Conservation (phyloP, 208 protist genomes). For the Naegleria gruberi region DNA sequence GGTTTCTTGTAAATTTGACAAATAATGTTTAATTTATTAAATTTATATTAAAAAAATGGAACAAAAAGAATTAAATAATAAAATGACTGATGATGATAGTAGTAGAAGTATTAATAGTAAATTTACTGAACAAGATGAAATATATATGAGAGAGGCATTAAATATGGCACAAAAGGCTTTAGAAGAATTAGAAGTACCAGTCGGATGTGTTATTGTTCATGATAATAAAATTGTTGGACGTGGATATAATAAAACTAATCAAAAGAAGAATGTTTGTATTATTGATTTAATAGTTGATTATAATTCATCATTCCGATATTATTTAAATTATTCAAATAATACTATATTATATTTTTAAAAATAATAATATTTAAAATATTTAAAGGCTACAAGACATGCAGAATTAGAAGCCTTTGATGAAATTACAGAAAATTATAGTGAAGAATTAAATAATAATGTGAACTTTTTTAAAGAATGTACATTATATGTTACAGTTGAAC, state of each 20-base stretch:
- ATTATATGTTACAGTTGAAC: constrained; percentile 87
- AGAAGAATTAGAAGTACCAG: constrained; percentile 72
- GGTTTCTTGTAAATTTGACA: too few relatives aligned
- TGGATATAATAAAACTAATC: constrained; percentile 79
- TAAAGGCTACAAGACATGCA: constrained; percentile 11
- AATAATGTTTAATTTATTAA: too few relatives aligned
- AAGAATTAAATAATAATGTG: neutral
- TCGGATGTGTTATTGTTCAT: constrained; percentile 82
- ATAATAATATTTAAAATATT: neutral
- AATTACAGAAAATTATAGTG: neutral
- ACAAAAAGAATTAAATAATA: too few relatives aligned
- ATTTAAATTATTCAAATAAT: too few relatives aligned
- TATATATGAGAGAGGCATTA: constrained; percentile 6
- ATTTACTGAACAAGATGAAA: neutral
- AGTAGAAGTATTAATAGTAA: neutral
- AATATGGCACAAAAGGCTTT: neutral
- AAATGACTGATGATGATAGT: too few relatives aligned
- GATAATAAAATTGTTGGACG: constrained; percentile 39
- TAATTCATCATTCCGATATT: too few relatives aligned
- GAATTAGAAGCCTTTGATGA: constrained; percentile 35
- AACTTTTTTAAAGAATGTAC: constrained; percentile 51
- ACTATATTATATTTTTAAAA: constrained; percentile 42
- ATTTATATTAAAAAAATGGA: too few relatives aligned
- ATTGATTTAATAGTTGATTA: too few relatives aligned
- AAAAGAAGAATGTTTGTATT: constrained; percentile 49